Percentiles rank a stretch among this genome's conserved stretches.
phyloP scores from a whole-genome alignment of 2,329 filamentous ascomycete species.

The Huntiella abstrusa region DNA sequence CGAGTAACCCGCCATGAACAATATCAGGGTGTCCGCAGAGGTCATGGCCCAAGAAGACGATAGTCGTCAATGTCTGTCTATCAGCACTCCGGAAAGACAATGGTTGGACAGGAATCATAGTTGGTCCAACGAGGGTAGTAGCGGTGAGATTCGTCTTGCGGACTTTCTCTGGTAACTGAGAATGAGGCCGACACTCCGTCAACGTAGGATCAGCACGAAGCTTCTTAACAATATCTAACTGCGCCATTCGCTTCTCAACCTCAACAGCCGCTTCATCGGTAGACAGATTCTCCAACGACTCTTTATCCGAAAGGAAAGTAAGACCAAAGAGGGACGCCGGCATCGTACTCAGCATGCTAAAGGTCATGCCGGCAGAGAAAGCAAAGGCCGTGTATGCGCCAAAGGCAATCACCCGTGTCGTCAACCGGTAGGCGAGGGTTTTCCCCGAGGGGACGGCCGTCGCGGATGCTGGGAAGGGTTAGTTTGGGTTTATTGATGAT shows the following conservation, averaged over 20 bases:
- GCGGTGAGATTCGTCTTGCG: slow-evolving; percentile 63
- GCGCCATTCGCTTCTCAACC: slow-evolving; percentile 56
- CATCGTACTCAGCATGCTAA: slow-evolving; percentile 11
- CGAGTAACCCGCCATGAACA: slow-evolving; percentile 74
- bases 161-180: slow-evolving; percentile 60
- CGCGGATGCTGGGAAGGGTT: no score
- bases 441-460: no score
- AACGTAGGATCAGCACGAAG: slow-evolving; percentile 49
- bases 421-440: no score
- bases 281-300: slow-evolving; percentile 52
- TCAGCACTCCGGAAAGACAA: slow-evolving; percentile 54
- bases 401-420: slow-evolving; percentile 2
- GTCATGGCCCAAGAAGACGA: slow-evolving; percentile 53
- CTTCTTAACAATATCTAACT: slow-evolving; percentile 51
- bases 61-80: slow-evolving; percentile 49
- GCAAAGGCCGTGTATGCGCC: slow-evolving; percentile 6
- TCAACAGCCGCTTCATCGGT: slow-evolving; percentile 33
- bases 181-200: slow-evolving; percentile 62
- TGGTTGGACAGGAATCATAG: slow-evolving; percentile 64
- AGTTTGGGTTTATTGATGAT: no score
- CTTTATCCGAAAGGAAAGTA: slow-evolving; percentile 37
- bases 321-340: slow-evolving; percentile 11
- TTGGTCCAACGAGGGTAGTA: slow-evolving; percentile 56
- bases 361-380: slow-evolving; percentile 4
- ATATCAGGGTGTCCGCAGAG: slow-evolving; percentile 83